These are phyloP conservation scores for Massospora cicadina DNA, from an alignment of 371 early-diverging fungal genomes.

Conservation along the genomic window DNA sequence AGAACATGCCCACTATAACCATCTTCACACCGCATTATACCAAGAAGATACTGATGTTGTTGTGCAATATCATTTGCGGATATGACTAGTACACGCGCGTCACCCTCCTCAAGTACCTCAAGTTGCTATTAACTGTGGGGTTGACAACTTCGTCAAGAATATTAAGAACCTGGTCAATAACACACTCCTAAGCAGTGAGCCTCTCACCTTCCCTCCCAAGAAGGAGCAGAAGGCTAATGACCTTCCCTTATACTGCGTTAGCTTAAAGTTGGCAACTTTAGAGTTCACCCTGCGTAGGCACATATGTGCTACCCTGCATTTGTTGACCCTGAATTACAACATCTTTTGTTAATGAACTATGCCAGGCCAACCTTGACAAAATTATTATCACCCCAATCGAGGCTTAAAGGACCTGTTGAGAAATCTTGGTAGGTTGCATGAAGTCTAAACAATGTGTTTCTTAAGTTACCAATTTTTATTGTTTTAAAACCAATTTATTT, in stretches of 20 bases:
- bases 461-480: too few species aligned
- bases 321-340: conserved; percentile 77
- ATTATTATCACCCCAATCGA: too few species aligned
- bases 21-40: conserved; percentile 79
- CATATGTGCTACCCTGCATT: conserved; percentile 76
- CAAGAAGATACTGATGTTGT: conserved; percentile 65
- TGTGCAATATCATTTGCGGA: conserved; percentile 71
- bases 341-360: conserved; percentile 85
- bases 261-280: conserved; percentile 62
- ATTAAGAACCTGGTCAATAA: conserved; percentile 60
- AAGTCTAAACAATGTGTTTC: too few species aligned
- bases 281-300: conserved; percentile 71
- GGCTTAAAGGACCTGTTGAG: too few species aligned
- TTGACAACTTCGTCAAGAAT: conserved; percentile 83
- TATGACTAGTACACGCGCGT: conserved; percentile 65
- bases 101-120: conserved; percentile 69
- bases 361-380: too few species aligned
- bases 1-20: conserved; percentile 74
- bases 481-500: too few species aligned
- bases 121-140: conserved; percentile 64
- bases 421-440: too few species aligned
- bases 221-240: conserved; percentile 26
- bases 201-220: conserved; percentile 11
- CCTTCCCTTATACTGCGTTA: conserved; percentile 62
- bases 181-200: conserved; percentile 15